A percentile compares a stretch with the other conserved stretches of the same genome.
Evolutionary conservation across 2,329 filamentous ascomycete genomes (phyloP).

Genomic region (Amauroascus niger): DNA sequence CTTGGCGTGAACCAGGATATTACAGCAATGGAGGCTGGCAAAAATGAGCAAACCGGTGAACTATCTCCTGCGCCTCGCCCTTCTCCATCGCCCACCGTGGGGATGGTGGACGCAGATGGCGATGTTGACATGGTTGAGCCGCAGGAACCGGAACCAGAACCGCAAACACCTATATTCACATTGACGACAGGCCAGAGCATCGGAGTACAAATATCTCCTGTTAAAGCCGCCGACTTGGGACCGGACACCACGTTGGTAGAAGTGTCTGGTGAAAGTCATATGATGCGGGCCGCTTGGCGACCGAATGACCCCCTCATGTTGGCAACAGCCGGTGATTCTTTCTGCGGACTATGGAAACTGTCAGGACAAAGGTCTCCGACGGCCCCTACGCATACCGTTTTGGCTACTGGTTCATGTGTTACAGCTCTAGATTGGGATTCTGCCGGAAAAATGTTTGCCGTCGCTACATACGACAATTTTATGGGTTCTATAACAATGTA

Average conservation of each 20-base stretch:
- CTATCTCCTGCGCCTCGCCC: conserved; percentile 12
- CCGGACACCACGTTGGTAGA: conserved; percentile 37
- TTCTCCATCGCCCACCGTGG: conserved; percentile 18
- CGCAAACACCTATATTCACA: conserved; percentile 29
- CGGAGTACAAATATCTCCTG: conserved; percentile 40
- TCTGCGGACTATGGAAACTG: conserved; percentile 40
- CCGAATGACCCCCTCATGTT: conserved; percentile 37
- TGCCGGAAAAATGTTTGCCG: conserved; percentile 36
- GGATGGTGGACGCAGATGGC: conserved; percentile 35
- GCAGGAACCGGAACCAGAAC: conserved; percentile 28
- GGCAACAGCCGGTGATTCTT: conserved; percentile 35
- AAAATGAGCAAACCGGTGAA: conserved; percentile 25
- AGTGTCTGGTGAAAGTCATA: conserved; percentile 30
- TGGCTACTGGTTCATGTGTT: conserved; percentile 33
- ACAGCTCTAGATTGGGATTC: conserved; percentile 41
- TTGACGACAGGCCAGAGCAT: conserved; percentile 38
- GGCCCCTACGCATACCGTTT: conserved; percentile 28
- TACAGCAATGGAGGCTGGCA: conserved; percentile 35
- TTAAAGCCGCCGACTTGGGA: conserved; percentile 40
- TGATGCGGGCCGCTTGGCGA: conserved; percentile 37
- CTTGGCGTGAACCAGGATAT: conserved; percentile 26
- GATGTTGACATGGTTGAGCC: conserved; percentile 34
- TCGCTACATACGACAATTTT: conserved; percentile 38
- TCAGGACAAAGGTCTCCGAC: conserved; percentile 21
- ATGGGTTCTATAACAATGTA: conserved; percentile 39